These are phyloP conservation scores for Adansonia rubrostipa DNA, from an alignment of 441 rosid genomes.

Conservation along the genomic window DNA sequence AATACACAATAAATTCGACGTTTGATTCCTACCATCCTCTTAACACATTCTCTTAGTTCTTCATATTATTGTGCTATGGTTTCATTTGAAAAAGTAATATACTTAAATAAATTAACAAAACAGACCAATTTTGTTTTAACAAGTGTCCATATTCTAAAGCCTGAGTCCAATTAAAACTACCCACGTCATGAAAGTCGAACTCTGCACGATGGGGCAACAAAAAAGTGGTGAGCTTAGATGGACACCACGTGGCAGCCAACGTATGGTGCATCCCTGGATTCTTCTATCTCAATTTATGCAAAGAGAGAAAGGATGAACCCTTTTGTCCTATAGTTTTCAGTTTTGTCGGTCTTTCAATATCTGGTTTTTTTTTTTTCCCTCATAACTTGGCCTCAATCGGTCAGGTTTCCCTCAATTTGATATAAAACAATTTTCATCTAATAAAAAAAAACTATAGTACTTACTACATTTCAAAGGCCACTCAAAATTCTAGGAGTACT, in stretches of 20 bases:
- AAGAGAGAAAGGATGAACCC: background rate
- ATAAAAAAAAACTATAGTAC: background rate
- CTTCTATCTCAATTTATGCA: background rate
- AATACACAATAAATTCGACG: too few species aligned
- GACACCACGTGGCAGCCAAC: too few species aligned
- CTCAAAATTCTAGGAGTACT: too few species aligned
- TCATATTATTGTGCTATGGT: too few species aligned
- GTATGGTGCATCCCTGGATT: too few species aligned
- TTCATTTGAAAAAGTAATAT: too few species aligned
- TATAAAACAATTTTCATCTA: too few species aligned
- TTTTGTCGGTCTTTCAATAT: background rate
- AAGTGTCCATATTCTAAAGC: background rate
- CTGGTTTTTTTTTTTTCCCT: too few species aligned
- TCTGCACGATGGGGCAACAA: background rate
- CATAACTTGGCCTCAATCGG: background rate
- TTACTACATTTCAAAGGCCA: background rate
- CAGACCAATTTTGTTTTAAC: background rate
- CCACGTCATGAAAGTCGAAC: background rate
- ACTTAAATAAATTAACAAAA: too few species aligned
- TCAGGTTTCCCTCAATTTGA: background rate
- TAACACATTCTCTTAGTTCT: too few species aligned
- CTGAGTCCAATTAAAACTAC: background rate
- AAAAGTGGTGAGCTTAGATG: too few species aligned
- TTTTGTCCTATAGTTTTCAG: constrained; percentile 24
- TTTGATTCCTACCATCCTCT: too few species aligned